Percentiles rank a stretch among this genome's conserved stretches.
These are phyloP conservation scores for Saturnispora galanensis DNA, from an alignment of 805 yeast species.

Conservation along the genomic window DNA sequence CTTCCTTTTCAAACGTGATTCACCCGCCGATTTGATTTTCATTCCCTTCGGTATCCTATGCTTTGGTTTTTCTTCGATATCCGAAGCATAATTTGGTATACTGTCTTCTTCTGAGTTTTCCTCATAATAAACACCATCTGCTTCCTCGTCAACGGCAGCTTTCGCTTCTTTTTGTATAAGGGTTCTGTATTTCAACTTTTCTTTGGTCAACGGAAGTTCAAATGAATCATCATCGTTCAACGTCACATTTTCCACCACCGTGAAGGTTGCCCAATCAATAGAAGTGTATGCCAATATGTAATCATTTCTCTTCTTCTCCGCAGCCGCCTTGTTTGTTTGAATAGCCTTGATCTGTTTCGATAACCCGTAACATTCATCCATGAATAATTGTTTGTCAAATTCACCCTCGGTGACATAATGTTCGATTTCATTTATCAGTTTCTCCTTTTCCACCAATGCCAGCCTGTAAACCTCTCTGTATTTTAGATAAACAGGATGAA, in stretches of 20 bases:
- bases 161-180: constrained; percentile 40
- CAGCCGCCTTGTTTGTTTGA: constrained; percentile 24
- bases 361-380: constrained; percentile 40
- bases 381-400: constrained; percentile 25
- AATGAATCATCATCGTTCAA: constrained; percentile 57
- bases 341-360: constrained; percentile 42
- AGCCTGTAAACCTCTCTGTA: constrained; percentile 48
- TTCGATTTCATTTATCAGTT: constrained; percentile 4
- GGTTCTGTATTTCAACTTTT: constrained; percentile 53
- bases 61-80: constrained; percentile 2
- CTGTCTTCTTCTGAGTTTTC: constrained; percentile 1
- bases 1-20: constrained; percentile 38
- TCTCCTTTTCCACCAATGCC: constrained; percentile 23
- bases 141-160: constrained; percentile 22
- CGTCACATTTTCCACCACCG: constrained; percentile 56
- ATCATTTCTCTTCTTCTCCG: constrained; percentile 25
- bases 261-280: constrained; percentile 83
- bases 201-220: constrained; percentile 43
- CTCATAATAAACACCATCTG: constrained; percentile 4
- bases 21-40: constrained; percentile 65
- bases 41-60: constrained; percentile 34
- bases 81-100: constrained; percentile 2
- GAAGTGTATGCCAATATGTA: constrained; percentile 54
- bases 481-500: constrained; percentile 39
- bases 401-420: constrained; percentile 14